Percentiles rank a stretch among this genome's conserved stretches.
These are phyloP conservation scores for Cercospora zeae-maydis DNA, from an alignment of 2,329 filamentous ascomycete species.

Conservation along the genomic window DNA sequence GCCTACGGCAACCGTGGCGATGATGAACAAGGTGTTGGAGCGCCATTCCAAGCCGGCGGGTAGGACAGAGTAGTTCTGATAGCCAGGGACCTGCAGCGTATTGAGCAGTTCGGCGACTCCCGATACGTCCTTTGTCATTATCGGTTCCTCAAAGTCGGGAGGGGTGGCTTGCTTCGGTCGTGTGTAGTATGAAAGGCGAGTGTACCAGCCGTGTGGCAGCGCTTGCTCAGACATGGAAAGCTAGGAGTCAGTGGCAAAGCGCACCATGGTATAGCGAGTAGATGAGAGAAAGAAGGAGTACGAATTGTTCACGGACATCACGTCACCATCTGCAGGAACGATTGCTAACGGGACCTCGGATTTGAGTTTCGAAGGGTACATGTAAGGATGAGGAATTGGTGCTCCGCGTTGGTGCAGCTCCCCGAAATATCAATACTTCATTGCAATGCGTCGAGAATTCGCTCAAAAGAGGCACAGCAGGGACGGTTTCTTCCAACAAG, in stretches of 20 bases:
- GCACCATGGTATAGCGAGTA: neutral
- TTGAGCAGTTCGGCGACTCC: constrained; percentile 27
- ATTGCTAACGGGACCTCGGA: neutral
- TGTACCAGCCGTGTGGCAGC: constrained; percentile 10
- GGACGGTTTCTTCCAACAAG: neutral
- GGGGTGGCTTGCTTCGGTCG: neutral
- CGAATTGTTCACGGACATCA: neutral
- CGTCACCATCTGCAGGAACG: constrained; percentile 21
- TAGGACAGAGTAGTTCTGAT: constrained; percentile 33
- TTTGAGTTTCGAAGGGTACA: neutral
- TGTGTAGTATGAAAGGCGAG: constrained; percentile 14
- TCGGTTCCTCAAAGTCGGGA: neutral
- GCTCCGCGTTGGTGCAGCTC: neutral
- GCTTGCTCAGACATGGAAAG: constrained; percentile 6
- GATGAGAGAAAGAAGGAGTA: neutral
- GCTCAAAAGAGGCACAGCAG: neutral
- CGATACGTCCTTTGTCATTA: constrained; percentile 1
- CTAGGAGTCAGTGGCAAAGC: neutral
- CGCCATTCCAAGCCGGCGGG: constrained; percentile 49
- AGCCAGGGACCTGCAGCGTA: constrained; percentile 34
- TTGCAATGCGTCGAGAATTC: neutral
- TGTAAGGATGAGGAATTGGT: neutral
- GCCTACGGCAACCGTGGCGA: constrained; percentile 54
- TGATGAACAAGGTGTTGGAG: constrained; percentile 58
- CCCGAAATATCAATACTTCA: neutral